Conservation (phyloP, 306 rosid genomes). For the Biancaea sappan region DNA sequence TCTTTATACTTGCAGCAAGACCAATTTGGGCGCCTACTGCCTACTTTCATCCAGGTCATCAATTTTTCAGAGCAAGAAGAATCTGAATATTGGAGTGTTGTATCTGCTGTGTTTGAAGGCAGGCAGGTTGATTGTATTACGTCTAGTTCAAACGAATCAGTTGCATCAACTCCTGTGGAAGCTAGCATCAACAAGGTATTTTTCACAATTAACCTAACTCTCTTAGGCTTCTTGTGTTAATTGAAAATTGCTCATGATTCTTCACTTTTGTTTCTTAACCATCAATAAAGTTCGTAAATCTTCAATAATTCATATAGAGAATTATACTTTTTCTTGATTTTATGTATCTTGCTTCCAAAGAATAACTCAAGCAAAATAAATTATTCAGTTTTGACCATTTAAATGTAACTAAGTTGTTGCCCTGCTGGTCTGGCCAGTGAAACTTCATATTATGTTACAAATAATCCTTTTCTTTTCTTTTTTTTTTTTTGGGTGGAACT, state of each 20-base stretch:
- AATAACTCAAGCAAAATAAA: background rate
- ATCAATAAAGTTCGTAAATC: slow-evolving; percentile 21
- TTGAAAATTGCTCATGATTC: slow-evolving; percentile 24
- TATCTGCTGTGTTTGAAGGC: slow-evolving; percentile 89
- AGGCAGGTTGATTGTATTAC: slow-evolving; percentile 62
- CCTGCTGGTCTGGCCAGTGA: background rate
- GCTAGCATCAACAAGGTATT: slow-evolving; percentile 84
- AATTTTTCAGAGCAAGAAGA: slow-evolving; percentile 88
- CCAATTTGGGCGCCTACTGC: slow-evolving; percentile 87
- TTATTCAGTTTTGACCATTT: slow-evolving; percentile 12
- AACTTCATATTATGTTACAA: background rate
- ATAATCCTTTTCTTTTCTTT: slow-evolving; percentile 12
- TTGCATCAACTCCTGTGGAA: slow-evolving; percentile 59
- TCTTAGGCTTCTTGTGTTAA: slow-evolving; percentile 12
- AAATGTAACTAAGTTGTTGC: background rate
- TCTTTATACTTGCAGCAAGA: slow-evolving; percentile 70
- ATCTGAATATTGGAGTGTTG: slow-evolving; percentile 77
- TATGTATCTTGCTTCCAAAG: background rate
- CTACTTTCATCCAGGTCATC: slow-evolving; percentile 90
- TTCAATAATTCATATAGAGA: background rate
- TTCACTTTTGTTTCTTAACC: slow-evolving; percentile 20
- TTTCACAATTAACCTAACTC: slow-evolving; percentile 22
- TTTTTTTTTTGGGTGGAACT: too few species aligned
- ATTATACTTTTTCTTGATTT: background rate
- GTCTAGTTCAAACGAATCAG: slow-evolving; percentile 50